phyloP scores from a whole-genome alignment of 345 rosid species.

The Brassica nigra region DNA sequence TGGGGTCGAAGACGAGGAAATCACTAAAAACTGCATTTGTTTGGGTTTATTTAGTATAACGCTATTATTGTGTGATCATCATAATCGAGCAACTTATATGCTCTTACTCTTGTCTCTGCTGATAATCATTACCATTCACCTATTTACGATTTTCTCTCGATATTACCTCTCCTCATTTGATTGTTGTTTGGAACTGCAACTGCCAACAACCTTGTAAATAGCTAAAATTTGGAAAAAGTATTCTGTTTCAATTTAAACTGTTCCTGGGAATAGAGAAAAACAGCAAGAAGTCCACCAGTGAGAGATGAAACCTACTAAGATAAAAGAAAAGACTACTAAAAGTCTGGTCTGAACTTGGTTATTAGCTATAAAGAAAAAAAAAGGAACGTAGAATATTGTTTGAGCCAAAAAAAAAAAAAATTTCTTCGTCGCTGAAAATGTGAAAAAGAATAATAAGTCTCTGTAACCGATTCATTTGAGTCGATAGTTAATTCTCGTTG shows the following conservation, averaged over 20 bases:
- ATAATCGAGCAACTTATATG: not conserved
- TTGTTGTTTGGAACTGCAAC: not conserved
- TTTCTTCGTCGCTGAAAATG: not conserved
- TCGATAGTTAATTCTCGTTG: not conserved
- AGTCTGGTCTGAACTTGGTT: not conserved
- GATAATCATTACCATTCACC: not conserved
- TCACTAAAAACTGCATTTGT: not conserved
- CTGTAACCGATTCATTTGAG: not conserved
- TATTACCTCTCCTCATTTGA: not conserved
- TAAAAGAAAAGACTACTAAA: not conserved
- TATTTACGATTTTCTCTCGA: not conserved
- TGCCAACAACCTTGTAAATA: not conserved
- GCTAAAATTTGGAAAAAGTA: not conserved
- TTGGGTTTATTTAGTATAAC: not conserved
- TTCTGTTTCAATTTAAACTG: not conserved
- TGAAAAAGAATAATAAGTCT: not conserved
- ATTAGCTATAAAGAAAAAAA: too few species aligned
- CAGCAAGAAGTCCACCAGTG: too few species aligned
- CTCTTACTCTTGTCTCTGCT: not conserved
- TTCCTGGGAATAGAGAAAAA: too few species aligned
- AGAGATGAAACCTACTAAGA: too few species aligned
- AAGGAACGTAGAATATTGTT: not conserved
- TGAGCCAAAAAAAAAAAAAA: too few species aligned
- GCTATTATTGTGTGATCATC: not conserved
- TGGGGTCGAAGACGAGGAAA: not conserved